Evolutionary conservation across 768 basidiomycete genomes (phyloP).

Genomic region (Postia placenta): DNA sequence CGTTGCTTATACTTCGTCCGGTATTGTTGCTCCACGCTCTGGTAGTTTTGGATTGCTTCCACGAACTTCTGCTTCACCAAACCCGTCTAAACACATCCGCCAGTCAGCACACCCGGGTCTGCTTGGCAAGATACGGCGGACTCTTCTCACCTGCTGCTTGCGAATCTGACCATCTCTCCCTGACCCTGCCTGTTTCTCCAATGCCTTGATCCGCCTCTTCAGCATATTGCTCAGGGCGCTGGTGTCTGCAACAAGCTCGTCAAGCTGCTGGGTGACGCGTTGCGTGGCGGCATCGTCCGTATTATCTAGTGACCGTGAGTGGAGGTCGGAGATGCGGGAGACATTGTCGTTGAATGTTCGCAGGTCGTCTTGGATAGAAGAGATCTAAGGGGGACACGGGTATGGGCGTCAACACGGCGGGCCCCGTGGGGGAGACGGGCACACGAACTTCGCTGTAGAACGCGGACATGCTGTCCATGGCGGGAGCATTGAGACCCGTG

Average conservation of each 20-base stretch:
- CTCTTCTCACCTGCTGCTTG: slow-evolving; percentile 34
- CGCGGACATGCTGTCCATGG: slow-evolving; percentile 52
- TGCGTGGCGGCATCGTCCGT: slow-evolving; percentile 40
- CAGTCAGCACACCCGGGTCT: neutral
- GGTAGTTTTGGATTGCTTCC: slow-evolving; percentile 74
- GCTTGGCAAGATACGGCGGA: neutral
- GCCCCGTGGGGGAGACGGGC: neutral
- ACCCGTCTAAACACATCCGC: slow-evolving; percentile 35
- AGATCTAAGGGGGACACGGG: slow-evolving; percentile 28
- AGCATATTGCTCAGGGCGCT: slow-evolving; percentile 50
- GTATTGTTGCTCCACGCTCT: slow-evolving; percentile 67
- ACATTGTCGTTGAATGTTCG: slow-evolving; percentile 40
- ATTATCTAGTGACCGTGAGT: slow-evolving; percentile 44
- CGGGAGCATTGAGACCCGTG: slow-evolving; percentile 32
- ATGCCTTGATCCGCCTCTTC: slow-evolving; percentile 51
- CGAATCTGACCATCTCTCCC: slow-evolving; percentile 41
- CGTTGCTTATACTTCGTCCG: slow-evolving; percentile 58
- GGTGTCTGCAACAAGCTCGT: slow-evolving; percentile 54
- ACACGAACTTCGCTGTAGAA: slow-evolving; percentile 69
- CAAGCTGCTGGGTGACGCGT: slow-evolving; percentile 40
- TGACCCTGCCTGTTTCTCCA: slow-evolving; percentile 39
- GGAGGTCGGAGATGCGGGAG: slow-evolving; percentile 39
- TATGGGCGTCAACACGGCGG: neutral
- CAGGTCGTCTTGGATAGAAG: slow-evolving; percentile 43
- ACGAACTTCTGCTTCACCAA: slow-evolving; percentile 64